A percentile compares a stretch with the other conserved stretches of the same genome.
These are phyloP conservation scores for Erythrobasidium hasegawianum DNA, from an alignment of 1,284 basidiomycete species.

Conservation along the genomic window DNA sequence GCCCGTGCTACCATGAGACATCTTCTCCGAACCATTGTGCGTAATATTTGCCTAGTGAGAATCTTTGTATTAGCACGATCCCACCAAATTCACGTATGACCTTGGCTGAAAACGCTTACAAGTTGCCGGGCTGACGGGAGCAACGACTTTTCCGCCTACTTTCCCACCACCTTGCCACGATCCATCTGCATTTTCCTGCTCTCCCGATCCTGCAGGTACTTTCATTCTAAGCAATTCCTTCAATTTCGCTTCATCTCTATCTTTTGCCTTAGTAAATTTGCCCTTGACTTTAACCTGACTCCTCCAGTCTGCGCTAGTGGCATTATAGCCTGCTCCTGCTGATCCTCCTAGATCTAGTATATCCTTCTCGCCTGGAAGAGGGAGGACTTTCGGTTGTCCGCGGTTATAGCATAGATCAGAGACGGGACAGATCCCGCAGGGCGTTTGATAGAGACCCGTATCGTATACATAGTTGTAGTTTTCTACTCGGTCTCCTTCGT, in stretches of 20 bases:
- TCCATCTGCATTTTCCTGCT: constrained; percentile 27
- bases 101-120: background rate
- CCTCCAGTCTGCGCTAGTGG: background rate
- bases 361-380: constrained; percentile 31
- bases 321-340: background rate
- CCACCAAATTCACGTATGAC: too few species aligned
- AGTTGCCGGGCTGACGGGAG: constrained; percentile 29
- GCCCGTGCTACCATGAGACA: constrained; percentile 25
- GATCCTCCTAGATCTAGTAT: constrained; percentile 19
- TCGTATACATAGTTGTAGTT: constrained; percentile 2
- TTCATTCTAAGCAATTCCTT: constrained; percentile 29
- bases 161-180: constrained; percentile 29
- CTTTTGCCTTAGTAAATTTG: constrained; percentile 3
- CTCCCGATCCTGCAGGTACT: constrained; percentile 24
- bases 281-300: constrained; percentile 2
- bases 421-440: constrained; percentile 45
- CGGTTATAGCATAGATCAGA: constrained; percentile 44
- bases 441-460: constrained; percentile 44
- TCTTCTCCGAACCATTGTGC: constrained; percentile 28
- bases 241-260: constrained; percentile 4
- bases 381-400: constrained; percentile 32
- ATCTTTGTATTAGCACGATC: too few species aligned
- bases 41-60: constrained; percentile 21
- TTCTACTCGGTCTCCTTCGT: constrained; percentile 1
- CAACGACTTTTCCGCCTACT: constrained; percentile 31